These are phyloP conservation scores for Arthrobotrys iridis DNA, from an alignment of 2,329 filamentous ascomycete genomes.

Conservation along the genomic window DNA sequence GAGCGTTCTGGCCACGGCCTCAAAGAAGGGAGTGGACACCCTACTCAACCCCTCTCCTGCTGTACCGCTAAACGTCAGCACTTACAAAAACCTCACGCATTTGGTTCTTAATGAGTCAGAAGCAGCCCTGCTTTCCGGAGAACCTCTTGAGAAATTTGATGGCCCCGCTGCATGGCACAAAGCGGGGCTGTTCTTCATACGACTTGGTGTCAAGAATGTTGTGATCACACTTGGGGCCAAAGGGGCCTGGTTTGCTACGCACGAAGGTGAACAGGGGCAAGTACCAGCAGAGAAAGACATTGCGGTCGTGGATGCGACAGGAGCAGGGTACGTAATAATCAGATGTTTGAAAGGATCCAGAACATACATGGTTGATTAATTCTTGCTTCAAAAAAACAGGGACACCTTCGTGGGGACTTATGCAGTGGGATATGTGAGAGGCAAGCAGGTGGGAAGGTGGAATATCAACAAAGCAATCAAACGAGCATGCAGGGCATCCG, in stretches of 20 bases:
- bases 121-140: background rate
- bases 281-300: background rate
- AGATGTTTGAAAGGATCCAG: background rate
- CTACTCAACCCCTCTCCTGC: conserved; percentile 9
- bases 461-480: background rate
- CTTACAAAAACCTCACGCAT: background rate
- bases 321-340: background rate
- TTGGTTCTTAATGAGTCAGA: conserved; percentile 10
- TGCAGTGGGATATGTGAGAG: background rate
- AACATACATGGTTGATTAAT: background rate
- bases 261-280: background rate
- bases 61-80: background rate
- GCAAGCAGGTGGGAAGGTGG: background rate
- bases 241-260: conserved; percentile 2
- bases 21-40: background rate
- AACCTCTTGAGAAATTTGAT: background rate
- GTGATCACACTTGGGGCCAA: conserved; percentile 2
- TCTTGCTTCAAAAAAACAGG: background rate
- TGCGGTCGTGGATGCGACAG: background rate
- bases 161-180: background rate
- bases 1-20: background rate
- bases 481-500: conserved; percentile 3
- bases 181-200: background rate
- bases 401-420: conserved; percentile 7
- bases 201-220: conserved; percentile 6